Evolutionary conservation across 2,329 filamentous ascomycete species (phyloP).

Genomic region (Colletotrichum chrysophilum): DNA sequence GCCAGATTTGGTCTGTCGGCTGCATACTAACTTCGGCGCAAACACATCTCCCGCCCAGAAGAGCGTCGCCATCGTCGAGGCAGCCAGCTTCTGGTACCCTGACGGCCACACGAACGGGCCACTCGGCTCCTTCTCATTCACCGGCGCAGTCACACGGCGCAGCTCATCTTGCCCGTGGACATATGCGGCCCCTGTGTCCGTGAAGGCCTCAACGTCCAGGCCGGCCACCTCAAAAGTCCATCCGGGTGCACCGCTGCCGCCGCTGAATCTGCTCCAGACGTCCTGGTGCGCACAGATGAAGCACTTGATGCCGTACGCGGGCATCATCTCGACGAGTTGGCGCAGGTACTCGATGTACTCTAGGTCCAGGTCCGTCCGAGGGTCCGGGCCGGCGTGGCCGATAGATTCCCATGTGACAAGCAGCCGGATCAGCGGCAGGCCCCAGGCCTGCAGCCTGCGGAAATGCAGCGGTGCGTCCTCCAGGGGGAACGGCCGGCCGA

Average conservation of each 20-base stretch:
- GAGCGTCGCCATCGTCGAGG: conserved; percentile 33
- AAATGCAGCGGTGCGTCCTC: conserved; percentile 44
- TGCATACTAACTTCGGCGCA: conserved; percentile 26
- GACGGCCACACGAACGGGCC: conserved; percentile 43
- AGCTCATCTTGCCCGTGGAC: conserved; percentile 39
- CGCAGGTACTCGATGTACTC: conserved; percentile 44
- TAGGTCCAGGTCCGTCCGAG: conserved; percentile 36
- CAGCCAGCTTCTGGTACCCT: conserved; percentile 41
- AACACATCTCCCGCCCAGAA: conserved; percentile 32
- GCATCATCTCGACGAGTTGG: conserved; percentile 40
- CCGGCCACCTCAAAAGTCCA: conserved; percentile 48
- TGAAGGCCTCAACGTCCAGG: conserved; percentile 40
- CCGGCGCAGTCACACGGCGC: conserved; percentile 26
- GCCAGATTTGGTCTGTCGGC: background rate
- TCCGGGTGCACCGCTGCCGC: conserved; percentile 45
- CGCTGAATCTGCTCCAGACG: conserved; percentile 47
- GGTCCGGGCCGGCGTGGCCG: conserved; percentile 36
- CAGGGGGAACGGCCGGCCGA: conserved; percentile 41
- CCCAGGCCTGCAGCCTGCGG: conserved; percentile 41
- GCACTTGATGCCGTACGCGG: conserved; percentile 41
- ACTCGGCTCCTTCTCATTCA: conserved; percentile 36
- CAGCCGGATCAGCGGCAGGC: conserved; percentile 41
- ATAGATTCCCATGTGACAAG: conserved; percentile 49
- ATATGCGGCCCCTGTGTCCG: conserved; percentile 30
- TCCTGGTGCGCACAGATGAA: conserved; percentile 49